phyloP scores from a whole-genome alignment of 2,329 filamentous ascomycete species.

The Penicillium nordicum region DNA sequence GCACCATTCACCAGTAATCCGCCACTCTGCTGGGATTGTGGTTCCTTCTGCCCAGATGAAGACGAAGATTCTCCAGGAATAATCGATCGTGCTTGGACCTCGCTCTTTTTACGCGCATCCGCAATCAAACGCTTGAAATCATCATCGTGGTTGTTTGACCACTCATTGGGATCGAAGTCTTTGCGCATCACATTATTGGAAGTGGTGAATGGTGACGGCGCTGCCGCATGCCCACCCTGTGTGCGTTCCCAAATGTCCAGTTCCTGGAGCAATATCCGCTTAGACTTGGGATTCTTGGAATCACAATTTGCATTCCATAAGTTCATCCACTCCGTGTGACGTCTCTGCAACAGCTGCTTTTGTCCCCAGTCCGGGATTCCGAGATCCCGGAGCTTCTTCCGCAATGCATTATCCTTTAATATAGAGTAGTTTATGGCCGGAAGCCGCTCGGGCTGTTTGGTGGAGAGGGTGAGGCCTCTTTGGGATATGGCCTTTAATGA shows the following conservation, averaged over 20 bases:
- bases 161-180: conserved; percentile 77
- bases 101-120: conserved; percentile 60
- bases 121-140: conserved; percentile 80
- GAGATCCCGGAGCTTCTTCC: conserved; percentile 76
- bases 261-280: conserved; percentile 70
- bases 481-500: conserved; percentile 22
- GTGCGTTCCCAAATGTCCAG: conserved; percentile 84
- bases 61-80: conserved; percentile 21
- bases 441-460: conserved; percentile 58
- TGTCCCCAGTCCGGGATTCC: conserved; percentile 70
- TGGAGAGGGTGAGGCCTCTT: conserved; percentile 18
- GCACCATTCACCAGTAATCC: conserved; percentile 1
- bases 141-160: conserved; percentile 67
- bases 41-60: conserved; percentile 1
- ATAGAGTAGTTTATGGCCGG: conserved; percentile 82
- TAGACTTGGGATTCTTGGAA: conserved; percentile 67
- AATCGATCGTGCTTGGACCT: conserved; percentile 29
- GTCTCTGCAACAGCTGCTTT: conserved; percentile 66
- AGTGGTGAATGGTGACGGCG: conserved; percentile 18
- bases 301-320: conserved; percentile 98
- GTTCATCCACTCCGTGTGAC: conserved; percentile 91
- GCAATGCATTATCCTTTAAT: conserved; percentile 72
- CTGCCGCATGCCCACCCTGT: conserved; percentile 61
- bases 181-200: conserved; percentile 68
- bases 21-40: background rate